phyloP scores from a whole-genome alignment of 2,329 filamentous ascomycete species.

The Scedosporium apiospermum region DNA sequence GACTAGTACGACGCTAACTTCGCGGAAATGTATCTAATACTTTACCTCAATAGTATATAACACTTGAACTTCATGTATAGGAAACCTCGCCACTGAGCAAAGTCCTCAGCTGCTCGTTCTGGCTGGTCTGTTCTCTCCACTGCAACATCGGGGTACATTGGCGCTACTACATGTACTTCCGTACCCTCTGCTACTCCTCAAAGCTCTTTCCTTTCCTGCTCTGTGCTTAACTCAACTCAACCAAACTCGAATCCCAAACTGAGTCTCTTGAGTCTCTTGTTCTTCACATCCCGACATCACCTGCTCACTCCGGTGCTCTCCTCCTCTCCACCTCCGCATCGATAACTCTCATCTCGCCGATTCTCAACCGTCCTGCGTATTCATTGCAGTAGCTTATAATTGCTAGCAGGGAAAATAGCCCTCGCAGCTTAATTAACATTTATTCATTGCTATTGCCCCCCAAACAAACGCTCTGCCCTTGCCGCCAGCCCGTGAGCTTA shows the following conservation, averaged over 20 bases:
- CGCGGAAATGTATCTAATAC: no score
- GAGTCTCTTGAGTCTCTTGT: background rate
- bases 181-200: no score
- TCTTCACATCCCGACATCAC: background rate
- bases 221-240: background rate
- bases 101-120: no score
- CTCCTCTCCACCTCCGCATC: background rate
- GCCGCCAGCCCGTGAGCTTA: background rate
- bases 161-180: no score
- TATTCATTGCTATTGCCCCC: background rate
- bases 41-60: no score
- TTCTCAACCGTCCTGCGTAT: background rate
- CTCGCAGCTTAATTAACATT: background rate
- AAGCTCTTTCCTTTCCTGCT: no score
- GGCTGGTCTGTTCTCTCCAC: no score
- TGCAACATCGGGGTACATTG: no score
- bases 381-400: background rate
- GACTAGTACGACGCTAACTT: no score
- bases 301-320: background rate
- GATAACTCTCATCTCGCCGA: background rate
- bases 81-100: no score
- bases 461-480: background rate
- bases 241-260: background rate
- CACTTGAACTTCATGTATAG: no score
- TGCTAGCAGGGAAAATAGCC: background rate